Evolutionary conservation across 192 early-diverging fungal species (phyloP), one percentile per base, ranked within the genome.

Genomic region (Haplosporangium gracile): DNA sequence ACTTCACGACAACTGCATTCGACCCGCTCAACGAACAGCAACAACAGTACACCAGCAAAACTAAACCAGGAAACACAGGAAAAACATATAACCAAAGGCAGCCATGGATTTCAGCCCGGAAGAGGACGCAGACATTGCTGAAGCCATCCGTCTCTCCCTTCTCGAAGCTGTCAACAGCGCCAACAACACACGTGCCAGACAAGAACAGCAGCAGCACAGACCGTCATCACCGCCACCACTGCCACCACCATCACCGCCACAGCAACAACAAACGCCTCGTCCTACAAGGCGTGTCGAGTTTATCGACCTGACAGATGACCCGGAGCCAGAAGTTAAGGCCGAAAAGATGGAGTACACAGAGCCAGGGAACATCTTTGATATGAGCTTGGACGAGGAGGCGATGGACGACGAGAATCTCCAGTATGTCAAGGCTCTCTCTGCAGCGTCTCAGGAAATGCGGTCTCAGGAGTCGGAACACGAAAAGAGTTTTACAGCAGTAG

Each of bases 81-180:
- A 43, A 68, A 47, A 6, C 40, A 65, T 26, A 9, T 18, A 18
- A 26, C 72, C 1, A 53, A 70, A 26, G 38, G 38, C 11, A 32
- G 8, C 43, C 16, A 85, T 85, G 83, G 68, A 79, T 45, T 68
- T 42, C 39, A 47, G 74, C 15, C 79, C 81, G 7, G 84, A 86
- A 38, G 77, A 84, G 10, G 65, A 65, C 29, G 73, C 57, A 5
- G 74, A 45, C 29, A 60, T 86, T 1, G 84, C 84, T 16, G 84
- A 86, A 49, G 84, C 84, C n/a, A 81, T 86, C 40, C 79, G 84
- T 26, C 75, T 70, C 20, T 86, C 84, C 38, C 55, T 86, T 4
- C 75, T 70, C 55, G 84, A 86, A 69, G 72, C 77, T 26, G 38
- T 15, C 13, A 20, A 24, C 5, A 38, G 9, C 57, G 39, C 75